Evolutionary conservation across 441 rosid species (phyloP), one percentile per base, ranked within the genome.

Genomic region (Gossypium trilobum): DNA sequence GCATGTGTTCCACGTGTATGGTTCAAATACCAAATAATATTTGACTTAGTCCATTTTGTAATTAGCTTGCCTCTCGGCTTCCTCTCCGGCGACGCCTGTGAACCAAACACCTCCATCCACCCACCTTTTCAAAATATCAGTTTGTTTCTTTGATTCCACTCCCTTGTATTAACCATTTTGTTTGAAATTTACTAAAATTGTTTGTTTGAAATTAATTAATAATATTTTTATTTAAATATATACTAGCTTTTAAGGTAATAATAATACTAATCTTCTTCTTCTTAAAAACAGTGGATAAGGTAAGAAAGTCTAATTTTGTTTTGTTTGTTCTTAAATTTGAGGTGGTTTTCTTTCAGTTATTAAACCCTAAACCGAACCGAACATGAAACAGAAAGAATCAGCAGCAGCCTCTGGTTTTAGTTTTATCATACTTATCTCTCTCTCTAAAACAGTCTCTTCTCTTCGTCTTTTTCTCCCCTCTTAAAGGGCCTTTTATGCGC

Each of bases 1-100:
- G 86, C 85, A 79, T 76, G 83, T 4, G 0, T 0, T 70, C 70
- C 90, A 76, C 85, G 84, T 81, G 85, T 75, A 63, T 0, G 0
- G 0, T 19, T 10, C 25, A 19, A 6, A 11, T 25, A 11, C 51
- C n/a, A 27, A 55, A 50, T 52, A 36, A 36, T 36, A 36, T 5
- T 82, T 82, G 88, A 83, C 85, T 71, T 17, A n/a, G 81, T 81
- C 82, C 81, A 13, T 10, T 13, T 13, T 27, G 54, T 19, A 11
- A n/a, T 48, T 48, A 22, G 54, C 70, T 65, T 19, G 58, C 4
- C 58, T 54, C 58, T 17, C 58, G 23, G 25, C 58, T 7, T 4
- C 20, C 58, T 17, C 11, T 0, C 58, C 58, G 55, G 55, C 19
- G 19, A 50, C 55, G 55, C 55, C 55, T 50, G 17, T 50, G 55